Base-by-base conservation (phyloP, 106 monocot genomes). In the Hemerocallis citrina region DNA sequence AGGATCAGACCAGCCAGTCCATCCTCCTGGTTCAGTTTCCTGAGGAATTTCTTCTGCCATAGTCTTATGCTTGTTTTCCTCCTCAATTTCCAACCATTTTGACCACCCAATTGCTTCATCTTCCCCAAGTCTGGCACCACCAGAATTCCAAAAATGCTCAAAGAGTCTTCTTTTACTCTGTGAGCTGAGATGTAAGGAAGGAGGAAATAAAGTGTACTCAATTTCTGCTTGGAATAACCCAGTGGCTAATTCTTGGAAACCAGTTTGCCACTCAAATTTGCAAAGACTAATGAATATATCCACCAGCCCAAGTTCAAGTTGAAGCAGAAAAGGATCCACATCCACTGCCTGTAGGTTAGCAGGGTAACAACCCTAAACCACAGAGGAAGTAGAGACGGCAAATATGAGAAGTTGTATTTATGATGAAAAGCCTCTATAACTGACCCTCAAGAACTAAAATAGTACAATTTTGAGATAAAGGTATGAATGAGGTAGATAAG, bases 211-310 rank as follows among this genome's bases (percentile, higher is more conserved):
- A 68, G 68, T 90, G 49, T 80, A 95, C 51, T 95, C 95, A 22
- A 95, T 81, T 74, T 90, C 75, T 59, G 95, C 89, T 72, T 95
- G 95, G 63, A 95, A 77, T 69, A 95, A 67, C 4, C 83, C 90
- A 30, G 89, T 90, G 51, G 86, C 78, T 71, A 95, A 73, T 68
- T 95, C 95, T 55, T 75, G 83, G 55, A 80, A 77, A 17, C 95
- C 95, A 61, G 75, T 76, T 76, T 90, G 95, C 95, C 95, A 95
- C 55, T 95, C 95, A 77, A 95, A 90, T 64, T 83, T 72, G 65
- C 95, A 95, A 40, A 86, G 78, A n/a, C 70, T 86, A 21, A 84
- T 62, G 73, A 86, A 90, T 42, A 95, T 74, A 73, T 95, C 95
- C 49, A 86, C 90, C 37, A 95, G 40, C 60, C 86, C 83, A 72